Evolutionary conservation across 306 rosid genomes (phyloP).

Genomic region (Abrus precatorius): DNA sequence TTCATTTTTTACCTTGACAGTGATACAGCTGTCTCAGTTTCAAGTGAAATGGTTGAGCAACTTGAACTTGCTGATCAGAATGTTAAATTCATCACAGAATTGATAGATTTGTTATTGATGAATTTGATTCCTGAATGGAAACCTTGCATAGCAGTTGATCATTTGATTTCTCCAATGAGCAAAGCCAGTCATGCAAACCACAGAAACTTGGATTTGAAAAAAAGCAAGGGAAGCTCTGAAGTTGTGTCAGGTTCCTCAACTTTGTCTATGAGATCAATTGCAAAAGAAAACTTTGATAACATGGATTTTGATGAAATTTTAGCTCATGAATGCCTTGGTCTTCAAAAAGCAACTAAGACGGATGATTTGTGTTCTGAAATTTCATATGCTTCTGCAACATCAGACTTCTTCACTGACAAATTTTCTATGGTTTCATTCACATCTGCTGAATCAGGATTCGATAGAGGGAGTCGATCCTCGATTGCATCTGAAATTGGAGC

Average conservation of each 20-base stretch:
- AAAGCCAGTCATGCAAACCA: no score
- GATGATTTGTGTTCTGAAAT: conserved; percentile 46
- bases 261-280: conserved; percentile 3
- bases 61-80: conserved; percentile 54
- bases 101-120: conserved; percentile 54
- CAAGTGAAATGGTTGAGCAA: conserved; percentile 64
- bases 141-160: conserved; percentile 54
- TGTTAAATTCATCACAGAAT: conserved; percentile 57
- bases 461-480: conserved; percentile 45
- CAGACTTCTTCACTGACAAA: conserved; percentile 19
- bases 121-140: conserved; percentile 56
- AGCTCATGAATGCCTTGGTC: conserved; percentile 40
- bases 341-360: conserved; percentile 18
- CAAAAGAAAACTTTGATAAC: conserved; percentile 35
- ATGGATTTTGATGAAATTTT: conserved; percentile 23
- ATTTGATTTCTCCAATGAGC: conserved; percentile 39
- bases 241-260: conserved; percentile 32
- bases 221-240: conserved; percentile 24
- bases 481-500: conserved; percentile 28
- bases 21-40: conserved; percentile 59
- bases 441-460: conserved; percentile 44
- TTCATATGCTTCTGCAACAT: conserved; percentile 52
- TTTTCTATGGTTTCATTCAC: conserved; percentile 43
- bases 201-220: conserved; percentile 25
- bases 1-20: conserved; percentile 56